Percentiles rank a stretch among this genome's conserved stretches.
Evolutionary conservation across 2,329 filamentous ascomycete species (phyloP).

Genomic region (Aschersonia sp.): DNA sequence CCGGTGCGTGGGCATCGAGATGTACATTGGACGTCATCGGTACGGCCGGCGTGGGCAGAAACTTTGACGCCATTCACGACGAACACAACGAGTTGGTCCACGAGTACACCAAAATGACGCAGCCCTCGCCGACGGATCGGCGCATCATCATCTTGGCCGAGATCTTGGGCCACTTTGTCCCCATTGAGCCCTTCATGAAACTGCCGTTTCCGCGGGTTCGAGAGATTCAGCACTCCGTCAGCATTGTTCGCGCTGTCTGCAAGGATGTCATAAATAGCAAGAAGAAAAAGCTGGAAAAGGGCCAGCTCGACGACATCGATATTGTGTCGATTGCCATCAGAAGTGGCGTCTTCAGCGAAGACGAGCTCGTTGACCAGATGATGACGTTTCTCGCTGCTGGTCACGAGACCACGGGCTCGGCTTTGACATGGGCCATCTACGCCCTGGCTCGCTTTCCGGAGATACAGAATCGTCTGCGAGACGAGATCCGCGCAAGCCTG

Average conservation of each 20-base stretch:
- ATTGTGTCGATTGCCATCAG: slow-evolving; percentile 70
- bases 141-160: slow-evolving; percentile 37
- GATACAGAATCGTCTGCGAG: slow-evolving; percentile 51
- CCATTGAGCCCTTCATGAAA: slow-evolving; percentile 40
- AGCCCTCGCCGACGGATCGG: slow-evolving; percentile 34
- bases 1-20: slow-evolving; percentile 49
- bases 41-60: slow-evolving; percentile 52
- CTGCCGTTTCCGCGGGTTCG: slow-evolving; percentile 60
- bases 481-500: slow-evolving; percentile 51
- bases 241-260: slow-evolving; percentile 50
- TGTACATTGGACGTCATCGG: slow-evolving; percentile 66
- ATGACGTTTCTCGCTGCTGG: slow-evolving; percentile 81
- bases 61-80: slow-evolving; percentile 52
- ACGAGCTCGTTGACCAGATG: slow-evolving; percentile 69
- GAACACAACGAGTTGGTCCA: slow-evolving; percentile 42
- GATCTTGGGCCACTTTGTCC: slow-evolving; percentile 36
- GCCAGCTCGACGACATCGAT: slow-evolving; percentile 41
- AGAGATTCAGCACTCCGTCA: slow-evolving; percentile 41
- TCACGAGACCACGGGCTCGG: slow-evolving; percentile 65
- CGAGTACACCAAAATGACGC: slow-evolving; percentile 42
- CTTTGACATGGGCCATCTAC: slow-evolving; percentile 62
- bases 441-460: slow-evolving; percentile 51
- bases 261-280: slow-evolving; percentile 57
- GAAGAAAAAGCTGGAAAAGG: slow-evolving; percentile 31
- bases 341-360: slow-evolving; percentile 61